These are phyloP conservation scores for Salicornia ramosissima DNA, from an alignment of 148 eudicot genomes.

Conservation along the genomic window DNA sequence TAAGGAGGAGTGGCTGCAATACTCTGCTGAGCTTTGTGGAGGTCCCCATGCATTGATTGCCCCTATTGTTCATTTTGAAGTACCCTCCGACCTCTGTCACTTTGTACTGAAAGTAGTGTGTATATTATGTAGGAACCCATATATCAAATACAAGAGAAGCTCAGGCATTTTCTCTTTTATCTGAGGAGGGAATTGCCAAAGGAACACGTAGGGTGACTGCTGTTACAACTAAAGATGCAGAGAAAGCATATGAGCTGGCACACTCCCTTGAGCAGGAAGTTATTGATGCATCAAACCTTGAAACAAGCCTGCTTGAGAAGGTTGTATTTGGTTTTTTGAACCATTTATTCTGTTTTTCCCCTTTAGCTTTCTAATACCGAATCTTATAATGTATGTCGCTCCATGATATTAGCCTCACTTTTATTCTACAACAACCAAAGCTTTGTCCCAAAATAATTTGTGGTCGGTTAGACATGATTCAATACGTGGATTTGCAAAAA, in stretches of 20 bases:
- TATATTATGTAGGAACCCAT: constrained; percentile 64
- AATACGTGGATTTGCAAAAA: no score
- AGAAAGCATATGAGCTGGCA: constrained; percentile 58
- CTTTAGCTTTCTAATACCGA: no score
- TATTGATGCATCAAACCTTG: constrained; percentile 54
- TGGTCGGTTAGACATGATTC: no score
- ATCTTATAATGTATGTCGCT: no score
- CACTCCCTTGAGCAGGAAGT: constrained; percentile 71
- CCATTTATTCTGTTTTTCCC: constrained; percentile 15
- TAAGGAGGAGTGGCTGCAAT: constrained; percentile 62
- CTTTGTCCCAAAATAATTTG: no score
- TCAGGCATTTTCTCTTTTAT: constrained; percentile 77
- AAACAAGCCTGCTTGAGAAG: constrained; percentile 70
- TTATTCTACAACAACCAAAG: no score
- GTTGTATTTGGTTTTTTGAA: constrained; percentile 23
- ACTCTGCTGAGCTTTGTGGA: constrained; percentile 94
- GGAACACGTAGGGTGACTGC: constrained; percentile 96
- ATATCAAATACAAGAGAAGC: constrained; percentile 92
- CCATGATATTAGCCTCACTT: no score
- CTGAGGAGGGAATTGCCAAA: constrained; percentile 95
- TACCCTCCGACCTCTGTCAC: background rate
- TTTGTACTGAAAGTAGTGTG: constrained; percentile 12
- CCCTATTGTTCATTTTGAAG: background rate
- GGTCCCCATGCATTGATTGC: constrained; percentile 47
- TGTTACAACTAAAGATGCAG: constrained; percentile 72